Evolutionary conservation across 495 filamentous ascomycete species (phyloP).

Genomic region (Filosporella fistucella): DNA sequence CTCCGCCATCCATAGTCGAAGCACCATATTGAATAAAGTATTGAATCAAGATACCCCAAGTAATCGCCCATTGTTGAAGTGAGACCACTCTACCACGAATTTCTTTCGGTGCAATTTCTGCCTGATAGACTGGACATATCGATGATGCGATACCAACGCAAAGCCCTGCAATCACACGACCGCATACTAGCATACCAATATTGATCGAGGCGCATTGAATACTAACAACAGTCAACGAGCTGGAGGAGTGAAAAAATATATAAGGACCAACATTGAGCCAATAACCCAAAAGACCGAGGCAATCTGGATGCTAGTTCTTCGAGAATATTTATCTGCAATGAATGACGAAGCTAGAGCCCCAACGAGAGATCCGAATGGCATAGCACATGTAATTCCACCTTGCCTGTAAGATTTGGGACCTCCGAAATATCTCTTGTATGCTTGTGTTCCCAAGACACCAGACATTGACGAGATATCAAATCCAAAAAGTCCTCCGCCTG

Average conservation of each 20-base stretch:
- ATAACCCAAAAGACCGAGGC: slow-evolving; percentile 67
- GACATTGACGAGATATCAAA: slow-evolving; percentile 72
- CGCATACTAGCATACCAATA: slow-evolving; percentile 60
- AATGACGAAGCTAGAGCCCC: slow-evolving; percentile 62
- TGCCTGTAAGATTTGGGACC: slow-evolving; percentile 50
- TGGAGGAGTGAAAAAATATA: neutral
- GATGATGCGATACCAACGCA: slow-evolving; percentile 73
- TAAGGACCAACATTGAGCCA: slow-evolving; percentile 53
- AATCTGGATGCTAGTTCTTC: slow-evolving; percentile 67
- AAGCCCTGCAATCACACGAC: slow-evolving; percentile 67
- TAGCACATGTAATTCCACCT: slow-evolving; percentile 62
- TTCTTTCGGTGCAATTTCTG: slow-evolving; percentile 73
- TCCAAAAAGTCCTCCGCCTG: slow-evolving; percentile 65
- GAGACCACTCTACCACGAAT: slow-evolving; percentile 74
- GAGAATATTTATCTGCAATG: slow-evolving; percentile 63
- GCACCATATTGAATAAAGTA: slow-evolving; percentile 72
- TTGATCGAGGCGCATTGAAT: slow-evolving; percentile 57
- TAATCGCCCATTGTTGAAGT: slow-evolving; percentile 74
- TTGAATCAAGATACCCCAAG: slow-evolving; percentile 63
- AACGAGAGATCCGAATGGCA: slow-evolving; percentile 73
- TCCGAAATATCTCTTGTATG: slow-evolving; percentile 58
- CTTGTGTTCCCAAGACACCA: slow-evolving; percentile 55
- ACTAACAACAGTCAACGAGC: slow-evolving; percentile 18
- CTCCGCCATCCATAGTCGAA: slow-evolving; percentile 43
- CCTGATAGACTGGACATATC: slow-evolving; percentile 73